Conservation (phyloP, 2,329 filamentous ascomycete species). For the Cytospora paraplurivora region DNA sequence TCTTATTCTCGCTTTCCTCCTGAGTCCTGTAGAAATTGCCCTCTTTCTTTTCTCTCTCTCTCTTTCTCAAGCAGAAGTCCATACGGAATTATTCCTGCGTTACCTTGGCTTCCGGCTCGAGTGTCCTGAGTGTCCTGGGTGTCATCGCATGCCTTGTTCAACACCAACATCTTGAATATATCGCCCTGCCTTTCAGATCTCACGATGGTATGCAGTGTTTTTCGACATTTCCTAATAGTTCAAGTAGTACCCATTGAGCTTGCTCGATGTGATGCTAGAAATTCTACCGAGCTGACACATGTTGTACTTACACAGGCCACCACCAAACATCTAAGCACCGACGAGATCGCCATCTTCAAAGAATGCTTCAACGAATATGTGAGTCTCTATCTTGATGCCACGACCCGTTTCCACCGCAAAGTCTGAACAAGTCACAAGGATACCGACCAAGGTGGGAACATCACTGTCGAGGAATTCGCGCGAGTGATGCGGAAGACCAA, state of each 20-base stretch:
- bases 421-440: constrained; percentile 12
- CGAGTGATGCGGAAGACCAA: constrained; percentile 41
- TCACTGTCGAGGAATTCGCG: constrained; percentile 42
- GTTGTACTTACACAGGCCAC: constrained; percentile 6
- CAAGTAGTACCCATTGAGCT: neutral
- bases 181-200: neutral
- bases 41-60: neutral
- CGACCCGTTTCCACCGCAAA: neutral
- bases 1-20: constrained; percentile 8
- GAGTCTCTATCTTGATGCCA: neutral
- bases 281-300: neutral
- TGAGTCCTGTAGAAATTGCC: neutral
- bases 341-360: constrained; percentile 29
- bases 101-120: neutral
- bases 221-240: neutral
- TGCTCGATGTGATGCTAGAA: neutral
- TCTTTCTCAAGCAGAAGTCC: neutral
- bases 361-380: constrained; percentile 30
- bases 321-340: constrained; percentile 21
- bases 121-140: neutral
- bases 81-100: neutral
- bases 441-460: constrained; percentile 36
- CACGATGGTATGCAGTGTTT: neutral
- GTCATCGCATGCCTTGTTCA: neutral
- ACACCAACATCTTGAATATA: neutral